phyloP scores from a whole-genome alignment of 768 basidiomycete species.

The Pleurotus eryngii region DNA sequence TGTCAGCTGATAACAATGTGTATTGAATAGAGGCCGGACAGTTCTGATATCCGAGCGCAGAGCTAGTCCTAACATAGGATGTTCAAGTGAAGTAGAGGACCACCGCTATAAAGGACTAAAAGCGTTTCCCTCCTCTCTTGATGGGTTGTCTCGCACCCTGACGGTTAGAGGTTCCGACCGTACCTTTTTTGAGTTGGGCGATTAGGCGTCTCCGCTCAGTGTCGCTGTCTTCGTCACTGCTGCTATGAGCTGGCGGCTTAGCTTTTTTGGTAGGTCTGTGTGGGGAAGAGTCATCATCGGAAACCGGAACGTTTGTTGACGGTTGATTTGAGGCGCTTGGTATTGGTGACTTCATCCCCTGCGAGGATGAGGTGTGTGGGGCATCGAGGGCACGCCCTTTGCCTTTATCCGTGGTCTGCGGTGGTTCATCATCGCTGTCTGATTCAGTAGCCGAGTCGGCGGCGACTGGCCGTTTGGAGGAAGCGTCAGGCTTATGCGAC shows the following conservation, averaged over 20 bases:
- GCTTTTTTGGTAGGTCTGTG: slow-evolving; percentile 48
- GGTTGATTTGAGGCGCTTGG: slow-evolving; percentile 4
- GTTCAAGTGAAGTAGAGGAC: neutral
- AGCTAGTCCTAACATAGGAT: slow-evolving; percentile 6
- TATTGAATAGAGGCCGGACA: slow-evolving; percentile 5
- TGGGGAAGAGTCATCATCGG: slow-evolving; percentile 56
- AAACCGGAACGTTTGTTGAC: slow-evolving; percentile 23
- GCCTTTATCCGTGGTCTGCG: slow-evolving; percentile 19
- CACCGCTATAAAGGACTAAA: slow-evolving; percentile 32
- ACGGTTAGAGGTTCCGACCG: slow-evolving; percentile 30
- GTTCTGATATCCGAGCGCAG: neutral
- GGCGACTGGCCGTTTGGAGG: slow-evolving; percentile 11
- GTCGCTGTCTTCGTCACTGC: slow-evolving; percentile 60
- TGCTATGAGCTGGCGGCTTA: slow-evolving; percentile 33
- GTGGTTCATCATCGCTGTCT: slow-evolving; percentile 27
- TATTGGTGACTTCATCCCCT: neutral
- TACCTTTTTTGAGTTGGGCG: slow-evolving; percentile 37
- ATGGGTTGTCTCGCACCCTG: slow-evolving; percentile 65
- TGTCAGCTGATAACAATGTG: slow-evolving; percentile 5
- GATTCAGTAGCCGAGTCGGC: slow-evolving; percentile 47
- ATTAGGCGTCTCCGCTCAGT: slow-evolving; percentile 42
- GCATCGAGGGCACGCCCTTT: slow-evolving; percentile 12
- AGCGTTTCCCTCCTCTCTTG: slow-evolving; percentile 72
- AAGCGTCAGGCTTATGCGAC: neutral
- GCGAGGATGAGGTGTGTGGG: slow-evolving; percentile 15